Conservation (phyloP, 208 protist species). For the Herpetomonas samuelpessoai region DNA sequence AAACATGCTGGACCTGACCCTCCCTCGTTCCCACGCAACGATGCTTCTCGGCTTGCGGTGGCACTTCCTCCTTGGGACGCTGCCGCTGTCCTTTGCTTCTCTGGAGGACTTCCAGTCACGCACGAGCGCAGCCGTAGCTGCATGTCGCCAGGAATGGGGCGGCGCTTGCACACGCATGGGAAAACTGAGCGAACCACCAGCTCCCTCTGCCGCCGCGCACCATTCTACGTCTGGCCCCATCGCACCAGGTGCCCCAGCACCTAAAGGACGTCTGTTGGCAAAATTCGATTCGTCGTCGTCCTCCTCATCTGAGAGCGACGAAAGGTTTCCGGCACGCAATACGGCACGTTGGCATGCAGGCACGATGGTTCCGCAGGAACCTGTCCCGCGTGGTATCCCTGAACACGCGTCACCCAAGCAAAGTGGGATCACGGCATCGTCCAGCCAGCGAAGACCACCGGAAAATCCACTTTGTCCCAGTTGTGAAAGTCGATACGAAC, state of each 20-base stretch:
- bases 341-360: too few relatives aligned
- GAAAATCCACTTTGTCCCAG: slow-evolving; percentile 64
- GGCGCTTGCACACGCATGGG: neutral
- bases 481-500: slow-evolving; percentile 52
- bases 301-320: neutral
- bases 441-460: too few relatives aligned
- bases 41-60: slow-evolving; percentile 39
- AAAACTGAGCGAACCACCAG: slow-evolving; percentile 3
- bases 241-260: too few relatives aligned
- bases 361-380: too few relatives aligned
- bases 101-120: neutral
- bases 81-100: slow-evolving; percentile 11
- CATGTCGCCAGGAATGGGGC: too few relatives aligned
- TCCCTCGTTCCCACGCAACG: neutral
- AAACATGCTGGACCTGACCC: slow-evolving; percentile 25
- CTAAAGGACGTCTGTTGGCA: neutral
- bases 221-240: too few relatives aligned
- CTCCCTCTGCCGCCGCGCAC: slow-evolving; percentile 9
- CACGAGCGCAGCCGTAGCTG: too few relatives aligned
- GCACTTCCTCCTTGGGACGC: slow-evolving; percentile 41
- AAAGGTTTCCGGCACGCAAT: too few relatives aligned
- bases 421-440: neutral
- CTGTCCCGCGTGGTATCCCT: too few relatives aligned
- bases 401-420: neutral
- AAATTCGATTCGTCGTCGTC: slow-evolving; percentile 1